Conservation (phyloP, 1,139 yeast genomes). For the Saccharomyces hybrid region DNA sequence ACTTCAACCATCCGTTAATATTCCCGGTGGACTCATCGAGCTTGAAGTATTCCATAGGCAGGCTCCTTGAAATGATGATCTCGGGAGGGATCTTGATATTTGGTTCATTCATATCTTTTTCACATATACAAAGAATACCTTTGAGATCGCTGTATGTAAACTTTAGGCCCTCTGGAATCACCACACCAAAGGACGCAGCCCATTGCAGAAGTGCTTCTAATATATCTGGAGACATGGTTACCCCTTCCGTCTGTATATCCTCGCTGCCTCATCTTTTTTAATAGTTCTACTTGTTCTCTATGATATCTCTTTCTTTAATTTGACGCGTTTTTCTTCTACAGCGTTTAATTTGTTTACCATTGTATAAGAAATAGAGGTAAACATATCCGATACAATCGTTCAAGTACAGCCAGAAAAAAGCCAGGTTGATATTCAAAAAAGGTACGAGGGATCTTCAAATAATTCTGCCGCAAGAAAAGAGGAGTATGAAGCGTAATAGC, state of each 20-base stretch:
- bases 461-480: neutral
- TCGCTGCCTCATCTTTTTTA: neutral
- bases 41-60: conserved; percentile 38
- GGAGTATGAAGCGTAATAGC: conserved; percentile 16
- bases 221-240: neutral
- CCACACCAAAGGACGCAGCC: neutral
- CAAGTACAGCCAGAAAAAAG: neutral
- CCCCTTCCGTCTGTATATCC: neutral
- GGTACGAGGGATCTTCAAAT: neutral
- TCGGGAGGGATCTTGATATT: conserved; percentile 36
- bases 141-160: neutral
- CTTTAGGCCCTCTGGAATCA: conserved; percentile 8
- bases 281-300: neutral
- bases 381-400: neutral
- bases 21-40: conserved; percentile 8
- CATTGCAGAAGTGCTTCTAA: neutral
- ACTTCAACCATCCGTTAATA: conserved; percentile 38
- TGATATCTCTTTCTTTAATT: neutral
- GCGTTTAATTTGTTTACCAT: neutral
- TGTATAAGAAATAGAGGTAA: neutral
- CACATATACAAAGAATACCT: neutral
- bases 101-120: conserved; percentile 6
- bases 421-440: neutral
- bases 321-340: neutral
- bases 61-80: conserved; percentile 37